Conservation (phyloP, 1,284 basidiomycete species). For the Melampsora larici-populina region DNA sequence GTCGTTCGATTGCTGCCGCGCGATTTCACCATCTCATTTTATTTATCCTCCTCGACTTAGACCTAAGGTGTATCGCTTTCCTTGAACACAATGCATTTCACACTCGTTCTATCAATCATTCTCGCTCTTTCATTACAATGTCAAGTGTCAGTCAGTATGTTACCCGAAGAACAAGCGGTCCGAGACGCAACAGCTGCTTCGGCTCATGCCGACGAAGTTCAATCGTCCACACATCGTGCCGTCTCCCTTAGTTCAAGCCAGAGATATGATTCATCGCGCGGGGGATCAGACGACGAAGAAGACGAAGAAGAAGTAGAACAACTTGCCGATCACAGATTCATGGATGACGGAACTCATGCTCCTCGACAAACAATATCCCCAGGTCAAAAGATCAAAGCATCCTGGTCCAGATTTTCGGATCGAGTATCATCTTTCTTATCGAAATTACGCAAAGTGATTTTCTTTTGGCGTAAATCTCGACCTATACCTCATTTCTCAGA, state of each 20-base stretch:
- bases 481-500: too few species aligned
- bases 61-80: not conserved
- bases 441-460: too few species aligned
- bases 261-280: not conserved
- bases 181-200: not conserved
- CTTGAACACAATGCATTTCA: not conserved
- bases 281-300: not conserved
- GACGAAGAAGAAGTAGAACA: not conserved
- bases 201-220: not conserved
- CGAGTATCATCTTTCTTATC: too few species aligned
- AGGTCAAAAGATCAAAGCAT: too few species aligned
- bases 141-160: not conserved
- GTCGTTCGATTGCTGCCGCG: not conserved
- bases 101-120: not conserved
- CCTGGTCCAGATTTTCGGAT: too few species aligned
- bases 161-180: not conserved
- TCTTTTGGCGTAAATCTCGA: too few species aligned
- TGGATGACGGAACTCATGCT: too few species aligned
- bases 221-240: too few species aligned
- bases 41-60: not conserved
- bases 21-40: not conserved
- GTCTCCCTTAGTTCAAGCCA: not conserved
- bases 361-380: too few species aligned
- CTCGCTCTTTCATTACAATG: not conserved
- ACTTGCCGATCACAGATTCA: not conserved